Conservation (phyloP, 2,329 filamentous ascomycete species). For the Orbilia oligospora region DNA sequence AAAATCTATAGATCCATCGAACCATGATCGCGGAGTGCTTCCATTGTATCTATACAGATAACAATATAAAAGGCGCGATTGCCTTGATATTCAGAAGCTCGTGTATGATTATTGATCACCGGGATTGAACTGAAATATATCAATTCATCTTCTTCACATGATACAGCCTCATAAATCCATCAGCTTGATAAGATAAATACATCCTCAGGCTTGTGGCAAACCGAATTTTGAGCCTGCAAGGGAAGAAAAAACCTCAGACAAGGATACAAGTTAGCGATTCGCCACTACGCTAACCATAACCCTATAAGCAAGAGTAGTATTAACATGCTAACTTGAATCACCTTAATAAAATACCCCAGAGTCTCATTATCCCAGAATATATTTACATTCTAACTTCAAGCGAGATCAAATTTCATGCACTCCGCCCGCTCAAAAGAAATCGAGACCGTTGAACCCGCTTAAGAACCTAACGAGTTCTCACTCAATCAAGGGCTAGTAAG, state of each 20-base stretch:
- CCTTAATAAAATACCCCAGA: constrained; percentile 29
- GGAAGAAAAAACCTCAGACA: constrained; percentile 9
- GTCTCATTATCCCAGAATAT: constrained; percentile 27
- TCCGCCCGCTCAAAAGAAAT: not conserved
- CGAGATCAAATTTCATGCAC: constrained; percentile 22
- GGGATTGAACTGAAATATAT: too few relatives aligned
- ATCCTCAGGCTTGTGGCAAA: not conserved
- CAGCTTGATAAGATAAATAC: constrained; percentile 5
- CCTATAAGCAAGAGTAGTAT: not conserved
- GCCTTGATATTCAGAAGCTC: too few relatives aligned
- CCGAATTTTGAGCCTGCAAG: not conserved
- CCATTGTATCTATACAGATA: too few relatives aligned
- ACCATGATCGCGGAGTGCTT: too few relatives aligned
- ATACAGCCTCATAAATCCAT: constrained; percentile 1
- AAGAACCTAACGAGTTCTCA: constrained; percentile 28
- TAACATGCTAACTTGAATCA: constrained; percentile 17
- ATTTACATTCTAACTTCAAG: constrained; percentile 21
- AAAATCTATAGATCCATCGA: too few relatives aligned
- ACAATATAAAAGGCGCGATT: too few relatives aligned
- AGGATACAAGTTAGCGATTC: constrained; percentile 11
- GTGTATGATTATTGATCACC: too few relatives aligned
- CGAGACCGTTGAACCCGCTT: constrained; percentile 16
- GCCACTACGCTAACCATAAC: constrained; percentile 4
- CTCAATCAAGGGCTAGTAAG: constrained; percentile 17
- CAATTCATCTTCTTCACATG: too few relatives aligned